phyloP scores from a whole-genome alignment of 169 alveolate genomes.

The Eimeria sp. region DNA sequence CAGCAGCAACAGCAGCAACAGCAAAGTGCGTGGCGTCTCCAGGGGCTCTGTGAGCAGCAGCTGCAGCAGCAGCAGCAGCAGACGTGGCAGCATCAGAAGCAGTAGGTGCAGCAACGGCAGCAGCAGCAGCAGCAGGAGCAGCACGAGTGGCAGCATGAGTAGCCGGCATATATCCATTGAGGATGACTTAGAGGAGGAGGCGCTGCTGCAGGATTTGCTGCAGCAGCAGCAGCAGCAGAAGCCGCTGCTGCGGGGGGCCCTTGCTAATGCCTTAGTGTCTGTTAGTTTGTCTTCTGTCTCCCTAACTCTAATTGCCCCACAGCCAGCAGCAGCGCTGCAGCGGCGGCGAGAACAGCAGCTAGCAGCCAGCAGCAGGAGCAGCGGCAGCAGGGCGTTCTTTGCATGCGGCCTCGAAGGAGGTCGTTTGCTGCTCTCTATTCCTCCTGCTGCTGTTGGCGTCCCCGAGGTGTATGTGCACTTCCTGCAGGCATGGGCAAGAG shows the following conservation, averaged over 20 bases:
- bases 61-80: constrained; percentile 7
- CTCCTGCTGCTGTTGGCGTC: constrained; percentile 44
- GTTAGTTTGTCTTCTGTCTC: neutral
- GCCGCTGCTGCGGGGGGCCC: constrained; percentile 56
- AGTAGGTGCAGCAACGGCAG: neutral
- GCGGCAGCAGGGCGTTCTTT: constrained; percentile 21
- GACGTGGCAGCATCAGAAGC: neutral
- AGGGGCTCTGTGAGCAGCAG: constrained; percentile 45
- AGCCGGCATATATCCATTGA: neutral
- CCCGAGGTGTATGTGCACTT: constrained; percentile 54
- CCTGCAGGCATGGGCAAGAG: constrained; percentile 36
- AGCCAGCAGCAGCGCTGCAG: constrained; percentile 51
- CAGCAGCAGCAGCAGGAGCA: constrained; percentile 19
- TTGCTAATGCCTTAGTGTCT: constrained; percentile 13
- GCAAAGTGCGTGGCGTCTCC: neutral
- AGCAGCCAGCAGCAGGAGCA: constrained; percentile 1
- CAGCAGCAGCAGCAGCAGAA: constrained; percentile 61
- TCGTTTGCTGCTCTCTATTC: constrained; percentile 15
- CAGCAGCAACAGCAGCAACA: neutral
- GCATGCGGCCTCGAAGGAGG: constrained; percentile 42
- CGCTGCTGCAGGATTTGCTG: constrained; percentile 16
- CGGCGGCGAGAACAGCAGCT: neutral
- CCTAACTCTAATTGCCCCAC: constrained; percentile 14
- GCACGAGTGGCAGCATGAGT: constrained; percentile 44
- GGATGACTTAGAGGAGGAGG: neutral